Evolutionary conservation across 345 rosid genomes (phyloP).

Genomic region (Punica granatum): DNA sequence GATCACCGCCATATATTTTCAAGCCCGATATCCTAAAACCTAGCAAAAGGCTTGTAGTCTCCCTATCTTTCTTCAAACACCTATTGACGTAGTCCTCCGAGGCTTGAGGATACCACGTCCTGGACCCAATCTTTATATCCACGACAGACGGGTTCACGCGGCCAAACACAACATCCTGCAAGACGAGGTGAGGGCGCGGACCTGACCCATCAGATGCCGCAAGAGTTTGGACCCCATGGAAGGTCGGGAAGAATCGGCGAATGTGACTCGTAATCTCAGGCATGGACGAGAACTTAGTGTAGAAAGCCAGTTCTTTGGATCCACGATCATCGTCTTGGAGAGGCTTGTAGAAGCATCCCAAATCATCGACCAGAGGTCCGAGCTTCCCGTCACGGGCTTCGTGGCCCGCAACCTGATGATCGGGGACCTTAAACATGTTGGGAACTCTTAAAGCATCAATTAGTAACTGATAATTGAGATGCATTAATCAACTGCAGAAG

Average conservation of each 20-base stretch:
- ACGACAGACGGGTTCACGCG: constrained; percentile 49
- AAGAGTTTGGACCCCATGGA: constrained; percentile 54
- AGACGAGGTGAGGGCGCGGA: constrained; percentile 47
- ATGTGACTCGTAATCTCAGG: constrained; percentile 56
- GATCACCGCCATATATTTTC: constrained; percentile 34
- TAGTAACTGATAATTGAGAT: too few species aligned
- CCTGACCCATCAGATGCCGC: constrained; percentile 84
- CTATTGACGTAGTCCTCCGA: constrained; percentile 53
- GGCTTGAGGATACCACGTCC: constrained; percentile 92
- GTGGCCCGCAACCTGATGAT: constrained; percentile 98
- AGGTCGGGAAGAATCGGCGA: constrained; percentile 57
- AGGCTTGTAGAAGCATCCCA: constrained; percentile 87
- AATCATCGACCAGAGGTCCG: constrained; percentile 77
- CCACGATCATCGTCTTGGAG: constrained; percentile 68
- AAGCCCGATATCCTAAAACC: constrained; percentile 87
- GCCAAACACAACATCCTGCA: constrained; percentile 47
- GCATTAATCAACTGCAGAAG: too few species aligned
- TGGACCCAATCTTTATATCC: constrained; percentile 87
- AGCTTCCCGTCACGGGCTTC: constrained; percentile 46
- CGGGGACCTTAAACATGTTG: constrained; percentile 77
- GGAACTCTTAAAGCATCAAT: too few species aligned
- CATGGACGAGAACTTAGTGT: constrained; percentile 49
- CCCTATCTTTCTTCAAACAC: constrained; percentile 59
- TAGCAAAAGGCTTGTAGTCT: constrained; percentile 35
- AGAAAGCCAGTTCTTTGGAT: constrained; percentile 51